Percentiles rank a stretch among this genome's conserved stretches.
These are phyloP conservation scores for Isatis tinctoria DNA, from an alignment of 345 rosid species.

Conservation along the genomic window DNA sequence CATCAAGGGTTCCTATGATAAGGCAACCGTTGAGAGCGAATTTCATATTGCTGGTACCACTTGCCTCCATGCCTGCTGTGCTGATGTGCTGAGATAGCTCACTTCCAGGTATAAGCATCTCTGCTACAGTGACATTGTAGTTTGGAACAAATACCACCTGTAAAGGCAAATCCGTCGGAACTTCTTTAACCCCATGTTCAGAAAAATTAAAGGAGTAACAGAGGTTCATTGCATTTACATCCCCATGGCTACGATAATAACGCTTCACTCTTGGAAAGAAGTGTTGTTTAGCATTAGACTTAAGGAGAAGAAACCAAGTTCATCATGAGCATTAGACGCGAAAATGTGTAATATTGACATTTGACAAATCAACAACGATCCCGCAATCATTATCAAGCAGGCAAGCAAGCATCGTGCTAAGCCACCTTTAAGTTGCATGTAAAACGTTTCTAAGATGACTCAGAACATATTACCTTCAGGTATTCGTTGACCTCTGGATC, in stretches of 20 bases:
- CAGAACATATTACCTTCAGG: slow-evolving; percentile 55
- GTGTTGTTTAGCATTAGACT: background rate
- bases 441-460: background rate
- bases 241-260: background rate
- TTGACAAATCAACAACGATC: background rate
- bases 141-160: slow-evolving; percentile 98
- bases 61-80: slow-evolving; percentile 99
- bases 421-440: background rate
- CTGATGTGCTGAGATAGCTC: slow-evolving; percentile 97
- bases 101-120: slow-evolving; percentile 94
- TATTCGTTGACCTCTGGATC: slow-evolving; percentile 91
- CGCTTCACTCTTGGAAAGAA: background rate
- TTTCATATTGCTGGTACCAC: slow-evolving; percentile 99
- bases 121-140: slow-evolving; percentile 95
- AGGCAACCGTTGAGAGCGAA: slow-evolving; percentile 95
- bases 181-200: background rate
- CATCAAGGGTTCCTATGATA: slow-evolving; percentile 92
- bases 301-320: slow-evolving; percentile 6
- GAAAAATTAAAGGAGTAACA: background rate
- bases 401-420: background rate
- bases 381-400: background rate
- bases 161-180: background rate
- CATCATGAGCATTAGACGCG: background rate
- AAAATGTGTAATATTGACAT: background rate
- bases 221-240: background rate